Evolutionary conservation across 176 grass and related monocot species (phyloP), one percentile per base, ranked within the genome.

Genomic region (Luzula sylvatica): DNA sequence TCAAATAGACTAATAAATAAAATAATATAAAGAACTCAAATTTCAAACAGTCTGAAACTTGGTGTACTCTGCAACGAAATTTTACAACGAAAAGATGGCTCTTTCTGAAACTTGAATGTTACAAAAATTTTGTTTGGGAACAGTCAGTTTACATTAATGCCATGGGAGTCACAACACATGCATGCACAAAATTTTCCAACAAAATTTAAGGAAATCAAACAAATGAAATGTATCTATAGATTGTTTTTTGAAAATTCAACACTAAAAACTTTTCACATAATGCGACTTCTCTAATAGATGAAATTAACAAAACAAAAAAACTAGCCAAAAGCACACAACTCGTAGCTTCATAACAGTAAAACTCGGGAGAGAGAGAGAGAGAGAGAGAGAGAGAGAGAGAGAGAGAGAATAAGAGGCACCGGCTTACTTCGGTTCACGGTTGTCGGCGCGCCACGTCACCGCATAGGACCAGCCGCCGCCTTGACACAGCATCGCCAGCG

Each of bases 401-500:
- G 52, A 18, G 6, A 61, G 32, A 76, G 19, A 15, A 62, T 0
- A 26, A 50, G 15, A 38, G 15, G 46, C 26, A 3, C 23, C 15
- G 7, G 43, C 42, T 50, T 73, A 95, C 90, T 80, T 56, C 17
- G 83, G 73, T 46, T 95, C 80, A 42, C 77, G 67, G 35, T 65
- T 70, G 73, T 88, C 77, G 57, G 76, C 75, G 64, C 77, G 67
- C 90, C 90, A 95, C 51, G 83, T 72, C 57, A 82, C 73, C 13
- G 53, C 83, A 75, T 95, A 95, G 30, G 80, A 85, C 90, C 90
- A 95, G n/a, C 84, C 74, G 3, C 80, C 76, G 62, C 77, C 53
- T 38, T 68, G 58, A 67, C 90, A 95, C 27, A 95, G 77, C 50
- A 49, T 66, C 20, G 24, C 80, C 52, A 95, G 80, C 24, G 63